phyloP scores from a whole-genome alignment of 306 rosid species.

The Medicago lupulina region DNA sequence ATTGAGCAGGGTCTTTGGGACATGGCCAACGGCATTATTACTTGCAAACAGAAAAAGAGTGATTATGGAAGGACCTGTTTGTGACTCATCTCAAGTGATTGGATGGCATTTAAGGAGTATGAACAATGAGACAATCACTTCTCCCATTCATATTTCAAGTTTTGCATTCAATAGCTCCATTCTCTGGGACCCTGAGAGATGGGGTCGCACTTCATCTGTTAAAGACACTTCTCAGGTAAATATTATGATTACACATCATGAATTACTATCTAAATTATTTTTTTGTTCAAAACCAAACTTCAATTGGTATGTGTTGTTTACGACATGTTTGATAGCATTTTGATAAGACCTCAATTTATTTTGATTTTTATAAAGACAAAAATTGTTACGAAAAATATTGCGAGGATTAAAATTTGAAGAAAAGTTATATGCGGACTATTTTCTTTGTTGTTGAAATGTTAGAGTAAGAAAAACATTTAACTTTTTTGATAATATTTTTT shows the following conservation, averaged over 20 bases:
- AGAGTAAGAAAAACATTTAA: no score
- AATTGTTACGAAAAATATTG: no score
- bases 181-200: slow-evolving; percentile 96
- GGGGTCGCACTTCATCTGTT: slow-evolving; percentile 93
- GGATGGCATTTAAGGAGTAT: slow-evolving; percentile 86
- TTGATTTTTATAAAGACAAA: no score
- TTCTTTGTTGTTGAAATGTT: no score
- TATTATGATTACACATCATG: neutral
- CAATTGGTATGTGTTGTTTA: neutral
- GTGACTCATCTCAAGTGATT: slow-evolving; percentile 85
- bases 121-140: slow-evolving; percentile 60
- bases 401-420: no score
- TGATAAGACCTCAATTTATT: no score
- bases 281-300: neutral
- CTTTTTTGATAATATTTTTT: no score
- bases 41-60: slow-evolving; percentile 69
- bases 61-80: slow-evolving; percentile 86
- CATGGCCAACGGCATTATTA: slow-evolving; percentile 87
- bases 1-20: slow-evolving; percentile 76
- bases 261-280: neutral
- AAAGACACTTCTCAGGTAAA: slow-evolving; percentile 86
- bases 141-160: slow-evolving; percentile 81
- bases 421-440: no score
- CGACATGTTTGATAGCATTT: no score
- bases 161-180: slow-evolving; percentile 94